A percentile compares a stretch with the other conserved stretches of the same genome.
phyloP scores from a whole-genome alignment of 352 stramenopile species.

The Pythium coloratum region DNA sequence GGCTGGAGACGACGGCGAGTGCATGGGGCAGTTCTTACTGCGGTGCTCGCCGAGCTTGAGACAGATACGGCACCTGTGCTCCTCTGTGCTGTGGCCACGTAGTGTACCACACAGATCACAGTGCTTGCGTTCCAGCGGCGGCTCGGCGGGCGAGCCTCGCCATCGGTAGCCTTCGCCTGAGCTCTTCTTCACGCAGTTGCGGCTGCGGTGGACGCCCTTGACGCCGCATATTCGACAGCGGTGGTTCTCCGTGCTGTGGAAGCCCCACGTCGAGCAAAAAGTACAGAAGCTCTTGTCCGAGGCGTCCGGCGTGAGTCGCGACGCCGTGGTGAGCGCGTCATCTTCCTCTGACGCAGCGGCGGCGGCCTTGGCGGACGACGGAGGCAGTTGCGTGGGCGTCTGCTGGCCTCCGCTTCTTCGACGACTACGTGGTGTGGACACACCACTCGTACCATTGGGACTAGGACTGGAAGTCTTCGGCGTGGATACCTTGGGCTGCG shows the following conservation, averaged over 20 bases:
- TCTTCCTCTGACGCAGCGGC: not conserved
- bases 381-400: slow-evolving; percentile 12
- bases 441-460: not conserved
- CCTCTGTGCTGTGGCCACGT: slow-evolving; percentile 50
- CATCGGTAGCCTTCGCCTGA: slow-evolving; percentile 33
- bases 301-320: slow-evolving; percentile 25
- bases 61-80: slow-evolving; percentile 73
- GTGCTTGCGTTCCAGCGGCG: slow-evolving; percentile 43
- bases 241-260: slow-evolving; percentile 60
- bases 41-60: slow-evolving; percentile 55
- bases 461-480: too few relatives aligned
- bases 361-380: not conserved
- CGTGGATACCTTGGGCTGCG: slow-evolving; percentile 19
- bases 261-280: slow-evolving; percentile 53
- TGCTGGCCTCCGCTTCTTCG: slow-evolving; percentile 1
- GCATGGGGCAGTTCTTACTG: slow-evolving; percentile 60
- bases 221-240: slow-evolving; percentile 57
- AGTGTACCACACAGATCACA: slow-evolving; percentile 62
- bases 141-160: slow-evolving; percentile 46
- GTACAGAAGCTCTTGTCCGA: slow-evolving; percentile 52
- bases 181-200: slow-evolving; percentile 38
- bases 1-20: slow-evolving; percentile 13
- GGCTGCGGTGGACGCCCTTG: slow-evolving; percentile 58
- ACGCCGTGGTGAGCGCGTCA: slow-evolving; percentile 6
- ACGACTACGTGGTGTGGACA: slow-evolving; percentile 12